These are phyloP conservation scores for Nepenthes gracilis DNA, from an alignment of 148 eudicot genomes.

Conservation along the genomic window DNA sequence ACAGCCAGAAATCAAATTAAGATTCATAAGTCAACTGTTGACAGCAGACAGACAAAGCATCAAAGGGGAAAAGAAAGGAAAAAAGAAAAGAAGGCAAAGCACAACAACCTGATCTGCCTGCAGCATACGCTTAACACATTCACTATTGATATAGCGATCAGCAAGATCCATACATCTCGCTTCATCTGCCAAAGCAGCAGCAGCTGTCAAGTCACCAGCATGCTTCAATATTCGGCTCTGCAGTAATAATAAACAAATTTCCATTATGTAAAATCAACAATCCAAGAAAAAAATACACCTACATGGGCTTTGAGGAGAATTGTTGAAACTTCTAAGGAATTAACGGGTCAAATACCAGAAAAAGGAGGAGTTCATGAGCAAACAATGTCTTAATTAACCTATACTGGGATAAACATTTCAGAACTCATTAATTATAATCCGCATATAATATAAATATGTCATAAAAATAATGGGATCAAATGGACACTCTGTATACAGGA, in stretches of 20 bases:
- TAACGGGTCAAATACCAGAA: too few species aligned
- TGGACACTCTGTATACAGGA: too few species aligned
- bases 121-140: constrained; percentile 94
- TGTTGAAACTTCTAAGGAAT: too few species aligned
- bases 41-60: neutral
- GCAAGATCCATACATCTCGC: constrained; percentile 99
- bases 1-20: neutral
- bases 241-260: neutral
- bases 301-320: too few species aligned
- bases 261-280: neutral
- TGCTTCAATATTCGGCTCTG: constrained; percentile 97
- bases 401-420: too few species aligned
- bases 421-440: too few species aligned
- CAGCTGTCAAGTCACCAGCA: constrained; percentile 86
- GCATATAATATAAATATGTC: too few species aligned
- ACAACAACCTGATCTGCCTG: constrained; percentile 88
- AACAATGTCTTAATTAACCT: too few species aligned
- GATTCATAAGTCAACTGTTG: neutral
- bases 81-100: neutral
- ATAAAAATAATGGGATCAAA: too few species aligned
- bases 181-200: constrained; percentile 99
- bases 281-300: neutral
- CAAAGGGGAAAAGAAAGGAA: neutral
- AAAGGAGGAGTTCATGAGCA: too few species aligned
- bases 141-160: constrained; percentile 92